A percentile compares a stretch with the other conserved stretches of the same genome.
Evolutionary conservation across 2,329 filamentous ascomycete genomes (phyloP).

Genomic region (Pseudocercospora fijiensis): DNA sequence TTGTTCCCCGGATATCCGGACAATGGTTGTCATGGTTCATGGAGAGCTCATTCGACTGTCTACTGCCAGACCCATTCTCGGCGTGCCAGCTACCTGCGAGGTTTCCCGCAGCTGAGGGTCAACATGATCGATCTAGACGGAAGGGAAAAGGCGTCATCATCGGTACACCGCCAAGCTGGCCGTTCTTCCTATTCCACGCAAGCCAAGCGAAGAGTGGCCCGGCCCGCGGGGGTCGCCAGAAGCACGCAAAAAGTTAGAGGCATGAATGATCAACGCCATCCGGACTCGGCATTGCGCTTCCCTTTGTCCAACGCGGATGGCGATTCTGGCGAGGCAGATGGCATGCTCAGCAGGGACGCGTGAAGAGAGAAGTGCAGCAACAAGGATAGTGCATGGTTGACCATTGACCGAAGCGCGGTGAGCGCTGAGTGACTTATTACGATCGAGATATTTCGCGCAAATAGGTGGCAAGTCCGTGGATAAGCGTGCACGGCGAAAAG

Average conservation of each 20-base stretch:
- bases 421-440: not conserved
- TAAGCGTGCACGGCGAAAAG: no score
- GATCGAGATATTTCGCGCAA: slow-evolving; percentile 1
- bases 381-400: no score
- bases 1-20: not conserved
- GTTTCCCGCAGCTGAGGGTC: not conserved
- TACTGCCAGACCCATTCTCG: not conserved
- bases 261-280: slow-evolving; percentile 6
- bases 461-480: not conserved
- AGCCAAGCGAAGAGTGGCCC: not conserved
- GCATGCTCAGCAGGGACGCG: not conserved
- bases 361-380: not conserved
- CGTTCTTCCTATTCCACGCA: not conserved
- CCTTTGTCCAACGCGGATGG: not conserved
- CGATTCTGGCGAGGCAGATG: not conserved
- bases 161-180: not conserved
- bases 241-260: not conserved
- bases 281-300: not conserved
- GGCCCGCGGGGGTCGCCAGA: not conserved
- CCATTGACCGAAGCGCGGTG: not conserved
- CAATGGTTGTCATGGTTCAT: not conserved
- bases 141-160: not conserved
- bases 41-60: not conserved
- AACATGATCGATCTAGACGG: not conserved
- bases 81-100: not conserved